A percentile compares a stretch with the other conserved stretches of the same genome.
These are phyloP conservation scores for Ilyonectria sp. DNA, from an alignment of 2,329 filamentous ascomycete species.

Conservation along the genomic window DNA sequence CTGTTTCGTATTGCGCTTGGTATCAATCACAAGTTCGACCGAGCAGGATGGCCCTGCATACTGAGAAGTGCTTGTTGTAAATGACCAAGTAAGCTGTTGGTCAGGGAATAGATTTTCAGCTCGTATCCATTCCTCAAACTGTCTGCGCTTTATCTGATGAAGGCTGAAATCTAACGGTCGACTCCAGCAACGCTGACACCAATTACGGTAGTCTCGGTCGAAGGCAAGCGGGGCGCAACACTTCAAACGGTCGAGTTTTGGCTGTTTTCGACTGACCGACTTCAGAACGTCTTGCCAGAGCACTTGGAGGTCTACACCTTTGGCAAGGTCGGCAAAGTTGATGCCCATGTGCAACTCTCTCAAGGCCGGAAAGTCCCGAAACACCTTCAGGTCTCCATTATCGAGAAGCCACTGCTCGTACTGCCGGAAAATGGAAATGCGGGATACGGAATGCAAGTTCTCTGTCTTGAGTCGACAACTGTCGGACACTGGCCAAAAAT, in stretches of 20 bases:
- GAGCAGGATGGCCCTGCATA: slow-evolving; percentile 14
- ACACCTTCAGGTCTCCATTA: background rate
- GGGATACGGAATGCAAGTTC: slow-evolving; percentile 21
- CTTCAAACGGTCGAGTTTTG: background rate
- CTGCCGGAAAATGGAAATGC: slow-evolving; percentile 10
- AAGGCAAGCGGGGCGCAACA: slow-evolving; percentile 7
- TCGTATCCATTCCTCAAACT: slow-evolving; percentile 26
- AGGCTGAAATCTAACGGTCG: slow-evolving; percentile 19
- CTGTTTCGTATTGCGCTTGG: background rate
- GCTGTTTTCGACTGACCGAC: background rate
- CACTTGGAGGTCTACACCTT: background rate
- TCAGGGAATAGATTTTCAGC: slow-evolving; percentile 11
- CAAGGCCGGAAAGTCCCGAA: slow-evolving; percentile 24
- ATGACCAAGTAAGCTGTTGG: slow-evolving; percentile 23
- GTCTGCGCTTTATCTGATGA: slow-evolving; percentile 24
- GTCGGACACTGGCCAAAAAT: background rate
- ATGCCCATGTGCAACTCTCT: slow-evolving; percentile 27
- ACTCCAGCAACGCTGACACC: background rate
- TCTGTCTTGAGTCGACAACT: slow-evolving; percentile 16
- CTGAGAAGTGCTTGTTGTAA: slow-evolving; percentile 11
- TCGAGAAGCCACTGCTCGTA: slow-evolving; percentile 12
- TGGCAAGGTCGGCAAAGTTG: background rate
- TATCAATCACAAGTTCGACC: slow-evolving; percentile 7
- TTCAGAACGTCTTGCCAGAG: slow-evolving; percentile 3
- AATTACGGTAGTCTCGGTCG: slow-evolving; percentile 5